Evolutionary conservation across 2,329 filamentous ascomycete species (phyloP), one percentile per base, ranked within the genome.

Genomic region (Neophaeococcomyces mojaviensis): DNA sequence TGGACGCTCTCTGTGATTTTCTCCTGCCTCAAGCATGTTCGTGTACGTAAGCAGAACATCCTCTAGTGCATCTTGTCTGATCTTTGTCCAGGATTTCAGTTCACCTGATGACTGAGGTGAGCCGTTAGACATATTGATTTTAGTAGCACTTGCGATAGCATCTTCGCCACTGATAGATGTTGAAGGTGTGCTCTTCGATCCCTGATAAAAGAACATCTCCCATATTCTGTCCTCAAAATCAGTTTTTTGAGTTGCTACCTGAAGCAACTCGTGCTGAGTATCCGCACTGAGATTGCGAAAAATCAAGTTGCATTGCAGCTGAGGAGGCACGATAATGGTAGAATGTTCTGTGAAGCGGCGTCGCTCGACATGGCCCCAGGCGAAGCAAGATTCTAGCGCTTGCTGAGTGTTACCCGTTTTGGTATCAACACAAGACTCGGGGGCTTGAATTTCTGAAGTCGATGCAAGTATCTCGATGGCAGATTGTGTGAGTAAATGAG

Each of bases 301-400:
- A 15, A 18, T 36, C 30, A 12, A 13, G 18, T 7, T 10, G 19
- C 18, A 22, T 16, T 37, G 32, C 8, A 8, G 3, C n/a, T 28
- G 33, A 34, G 26, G n/a, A 13, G 12, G 19, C 18, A 26, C 32
- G n/a, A 37, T 22, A 26, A 36, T 5, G 13, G 16, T 12, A 8
- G 16, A 19, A 26, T 46, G 19, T 26, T 43, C 38, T 10, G 30
- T 4, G 16, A 45, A 47, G 18, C 34, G 28, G 15, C 41, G 15
- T 19, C 35, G 39, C n/a, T 48, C 38, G 12, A 50, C 39, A 38
- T 50, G 49, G n/a, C 53, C 53, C 53, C 53, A 56, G 2, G 53
- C 51, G 34, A 56, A 53, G 39, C 53, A 54, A 20, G 52, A 46
- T 24, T 53, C 46, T 10, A 56, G 48, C 3, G 46, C 22, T 18